phyloP scores from a whole-genome alignment of 1,284 basidiomycete genomes.

The Ceratobasidium sp. region DNA sequence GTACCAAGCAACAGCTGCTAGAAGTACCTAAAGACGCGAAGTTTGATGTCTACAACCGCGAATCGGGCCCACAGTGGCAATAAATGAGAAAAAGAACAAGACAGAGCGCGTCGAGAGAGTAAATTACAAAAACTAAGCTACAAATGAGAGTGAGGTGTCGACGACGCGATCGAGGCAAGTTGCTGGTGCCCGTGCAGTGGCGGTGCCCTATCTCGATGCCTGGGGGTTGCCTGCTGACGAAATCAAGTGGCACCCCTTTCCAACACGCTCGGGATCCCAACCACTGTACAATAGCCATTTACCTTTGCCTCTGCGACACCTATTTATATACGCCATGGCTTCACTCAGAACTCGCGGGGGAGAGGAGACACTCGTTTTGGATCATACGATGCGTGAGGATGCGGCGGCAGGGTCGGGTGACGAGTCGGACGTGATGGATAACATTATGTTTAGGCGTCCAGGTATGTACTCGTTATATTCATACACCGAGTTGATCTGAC shows the following conservation, averaged over 20 bases:
- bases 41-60: not conserved
- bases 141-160: slow-evolving; percentile 12
- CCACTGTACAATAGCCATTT: slow-evolving; percentile 21
- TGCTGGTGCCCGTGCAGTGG: not conserved
- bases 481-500: not conserved
- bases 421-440: slow-evolving; percentile 41
- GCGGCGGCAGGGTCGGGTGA: slow-evolving; percentile 18
- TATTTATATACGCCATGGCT: slow-evolving; percentile 10
- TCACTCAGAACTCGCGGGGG: slow-evolving; percentile 3
- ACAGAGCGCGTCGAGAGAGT: not conserved
- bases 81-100: not conserved
- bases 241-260: not conserved
- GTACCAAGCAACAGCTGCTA: not conserved
- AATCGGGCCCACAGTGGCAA: not conserved
- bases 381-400: slow-evolving; percentile 29
- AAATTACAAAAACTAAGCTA: slow-evolving; percentile 2
- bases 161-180: not conserved
- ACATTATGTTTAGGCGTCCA: slow-evolving; percentile 32
- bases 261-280: slow-evolving; percentile 36
- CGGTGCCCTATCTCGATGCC: not conserved
- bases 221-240: slow-evolving; percentile 11
- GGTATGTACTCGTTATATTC: slow-evolving; percentile 13
- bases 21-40: not conserved
- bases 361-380: not conserved
- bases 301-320: slow-evolving; percentile 4